These are phyloP conservation scores for Fraxinus excelsior DNA, from an alignment of 257 asterid genomes.

Conservation along the genomic window DNA sequence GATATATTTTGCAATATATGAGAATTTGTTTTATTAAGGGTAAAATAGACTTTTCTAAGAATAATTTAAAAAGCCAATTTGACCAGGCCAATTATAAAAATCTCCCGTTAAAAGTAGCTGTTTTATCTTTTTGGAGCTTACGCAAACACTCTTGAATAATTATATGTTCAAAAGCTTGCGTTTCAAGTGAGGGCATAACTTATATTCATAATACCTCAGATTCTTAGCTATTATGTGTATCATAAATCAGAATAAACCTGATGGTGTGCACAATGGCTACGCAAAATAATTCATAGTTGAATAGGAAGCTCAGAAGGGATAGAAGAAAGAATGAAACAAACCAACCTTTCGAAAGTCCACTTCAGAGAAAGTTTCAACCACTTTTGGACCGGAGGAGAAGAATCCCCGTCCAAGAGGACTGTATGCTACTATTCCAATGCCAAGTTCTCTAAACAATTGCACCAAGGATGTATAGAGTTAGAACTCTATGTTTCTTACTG, in stretches of 20 bases:
- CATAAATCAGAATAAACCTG: neutral
- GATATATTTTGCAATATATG: too few species aligned
- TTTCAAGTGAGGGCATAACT: neutral
- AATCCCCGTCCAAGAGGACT: conserved; percentile 63
- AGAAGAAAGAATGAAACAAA: neutral
- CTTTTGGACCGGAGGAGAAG: conserved; percentile 47
- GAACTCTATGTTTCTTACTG: neutral
- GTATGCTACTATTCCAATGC: conserved; percentile 56
- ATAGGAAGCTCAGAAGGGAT: neutral
- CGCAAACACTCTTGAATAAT: too few species aligned
- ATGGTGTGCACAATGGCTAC: neutral
- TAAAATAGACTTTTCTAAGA: too few species aligned
- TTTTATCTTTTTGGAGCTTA: too few species aligned
- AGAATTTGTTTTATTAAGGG: too few species aligned
- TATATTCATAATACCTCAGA: neutral
- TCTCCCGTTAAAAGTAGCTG: too few species aligned
- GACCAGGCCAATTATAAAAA: too few species aligned
- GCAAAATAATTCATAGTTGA: neutral
- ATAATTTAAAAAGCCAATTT: too few species aligned
- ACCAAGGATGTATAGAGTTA: neutral
- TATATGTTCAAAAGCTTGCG: too few species aligned
- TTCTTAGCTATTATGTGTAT: neutral
- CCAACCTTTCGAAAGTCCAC: conserved; percentile 45
- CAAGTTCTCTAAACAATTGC: conserved; percentile 45
- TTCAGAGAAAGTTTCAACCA: conserved; percentile 34